These are phyloP conservation scores for Calocybe gambosa DNA, from an alignment of 1,284 basidiomycete species.

Conservation along the genomic window DNA sequence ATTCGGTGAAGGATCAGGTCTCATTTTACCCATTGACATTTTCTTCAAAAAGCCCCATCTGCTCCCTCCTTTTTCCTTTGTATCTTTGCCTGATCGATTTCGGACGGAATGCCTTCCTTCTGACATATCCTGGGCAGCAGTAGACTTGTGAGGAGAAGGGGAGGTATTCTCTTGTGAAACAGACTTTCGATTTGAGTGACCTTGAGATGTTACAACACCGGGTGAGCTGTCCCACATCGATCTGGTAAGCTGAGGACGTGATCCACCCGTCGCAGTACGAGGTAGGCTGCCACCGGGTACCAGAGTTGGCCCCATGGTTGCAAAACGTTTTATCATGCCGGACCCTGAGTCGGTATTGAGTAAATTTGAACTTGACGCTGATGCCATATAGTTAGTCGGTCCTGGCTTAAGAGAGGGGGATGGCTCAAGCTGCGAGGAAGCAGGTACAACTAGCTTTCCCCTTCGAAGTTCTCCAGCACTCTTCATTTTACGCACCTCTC, in stretches of 20 bases:
- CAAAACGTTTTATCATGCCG: conserved; percentile 49
- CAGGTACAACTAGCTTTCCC: conserved; percentile 26
- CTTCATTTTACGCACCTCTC: conserved; percentile 77
- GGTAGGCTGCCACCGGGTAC: conserved; percentile 27
- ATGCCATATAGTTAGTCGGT: conserved; percentile 47
- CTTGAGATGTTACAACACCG: conserved; percentile 18
- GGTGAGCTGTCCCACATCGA: conserved; percentile 43
- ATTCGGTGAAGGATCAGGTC: conserved; percentile 44
- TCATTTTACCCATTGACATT: conserved; percentile 91
- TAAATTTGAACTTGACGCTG: conserved; percentile 59
- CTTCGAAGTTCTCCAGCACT: conserved; percentile 76
- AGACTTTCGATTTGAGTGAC: conserved; percentile 22
- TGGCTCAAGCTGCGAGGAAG: conserved; percentile 19
- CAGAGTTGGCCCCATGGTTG: conserved; percentile 54
- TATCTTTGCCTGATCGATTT: conserved; percentile 32
- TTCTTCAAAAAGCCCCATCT: conserved; percentile 94
- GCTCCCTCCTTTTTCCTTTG: conserved; percentile 54
- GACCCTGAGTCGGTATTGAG: conserved; percentile 31
- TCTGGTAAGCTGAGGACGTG: conserved; percentile 42
- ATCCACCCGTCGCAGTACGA: conserved; percentile 24
- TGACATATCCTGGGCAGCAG: conserved; percentile 17
- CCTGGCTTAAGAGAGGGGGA: conserved; percentile 37
- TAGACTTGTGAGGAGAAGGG: conserved; percentile 16
- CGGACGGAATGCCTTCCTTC: conserved; percentile 25
- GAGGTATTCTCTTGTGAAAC: conserved; percentile 14